Evolutionary conservation across 139 green algal species (phyloP).

Genomic region (Pycnococcus provasolii): DNA sequence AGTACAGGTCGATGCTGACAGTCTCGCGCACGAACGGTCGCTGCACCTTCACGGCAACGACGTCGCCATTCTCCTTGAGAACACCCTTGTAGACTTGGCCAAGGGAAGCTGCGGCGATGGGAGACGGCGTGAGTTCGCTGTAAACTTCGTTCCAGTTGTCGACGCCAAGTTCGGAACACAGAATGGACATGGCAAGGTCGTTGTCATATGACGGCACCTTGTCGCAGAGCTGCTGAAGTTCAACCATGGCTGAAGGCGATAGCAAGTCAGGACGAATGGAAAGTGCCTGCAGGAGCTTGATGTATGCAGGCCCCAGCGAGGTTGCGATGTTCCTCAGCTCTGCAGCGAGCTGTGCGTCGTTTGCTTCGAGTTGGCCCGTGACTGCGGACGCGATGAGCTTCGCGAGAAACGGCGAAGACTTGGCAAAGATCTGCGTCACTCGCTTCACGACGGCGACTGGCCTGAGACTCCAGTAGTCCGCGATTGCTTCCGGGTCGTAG

Average conservation of each 20-base stretch:
- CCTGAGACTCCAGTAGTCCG: conserved; percentile 65
- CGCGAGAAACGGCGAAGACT: conserved; percentile 65
- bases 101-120: conserved; percentile 80
- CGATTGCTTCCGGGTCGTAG: conserved; percentile 80
- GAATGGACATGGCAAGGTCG: conserved; percentile 52
- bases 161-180: conserved; percentile 67
- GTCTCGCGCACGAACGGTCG: conserved; percentile 73
- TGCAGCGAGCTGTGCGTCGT: conserved; percentile 72
- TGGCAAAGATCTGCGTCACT: conserved; percentile 69
- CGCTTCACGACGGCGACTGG: conserved; percentile 69
- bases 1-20: conserved; percentile 77
- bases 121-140: conserved; percentile 64
- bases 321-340: conserved; percentile 92
- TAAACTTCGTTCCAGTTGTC: conserved; percentile 71
- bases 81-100: conserved; percentile 73
- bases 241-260: conserved; percentile 85
- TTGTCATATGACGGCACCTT: conserved; percentile 85
- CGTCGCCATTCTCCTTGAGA: conserved; percentile 40
- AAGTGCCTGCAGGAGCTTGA: conserved; percentile 90
- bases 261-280: conserved; percentile 93
- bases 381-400: conserved; percentile 51
- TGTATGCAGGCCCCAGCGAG: conserved; percentile 84
- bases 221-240: conserved; percentile 99
- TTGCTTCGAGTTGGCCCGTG: conserved; percentile 43
- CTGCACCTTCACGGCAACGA: conserved; percentile 95